Evolutionary conservation across 495 filamentous ascomycete species (phyloP), one percentile per base, ranked within the genome.

Genomic region (Lasiosphaeris hirsuta): DNA sequence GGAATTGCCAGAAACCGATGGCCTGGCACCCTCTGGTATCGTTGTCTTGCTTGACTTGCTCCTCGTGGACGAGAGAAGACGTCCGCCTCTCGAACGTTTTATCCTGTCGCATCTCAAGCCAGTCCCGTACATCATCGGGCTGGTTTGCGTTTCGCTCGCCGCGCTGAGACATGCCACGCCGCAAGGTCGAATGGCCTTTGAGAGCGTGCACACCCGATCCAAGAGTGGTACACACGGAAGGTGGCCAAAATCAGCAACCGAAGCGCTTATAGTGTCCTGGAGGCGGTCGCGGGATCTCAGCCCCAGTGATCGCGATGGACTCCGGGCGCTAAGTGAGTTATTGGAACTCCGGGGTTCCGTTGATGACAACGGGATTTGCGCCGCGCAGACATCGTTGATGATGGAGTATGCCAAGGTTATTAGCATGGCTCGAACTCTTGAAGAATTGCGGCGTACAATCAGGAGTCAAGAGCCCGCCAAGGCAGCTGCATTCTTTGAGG

Each of bases 231-330:
- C 4, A 5, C 1, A 11, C n/a, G 40, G 15, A 0, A 36, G 36
- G 35, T 61, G 59, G 59, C 19, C 49, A 15, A 19, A 35, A 11
- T 13, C 10, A 7, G 59, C 59, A 11, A 57, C 41, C 1, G 47
- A 57, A 34, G 54, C 44, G 10, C 49, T 61, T 14, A 48, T 41
- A 13, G 38, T 49, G 7, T 48, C 54, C 23, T 61, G 59, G 59
- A 48, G 50, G n/a, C 53, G 15, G 33, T 61, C 54, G 14, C 10
- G 19, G 11, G 48, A 39, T 1, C 49, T 61, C n/a, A 57, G n/a
- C 39, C 3, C 2, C 4, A 51, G 41, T 18, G 59, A 61, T 36
- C 59, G 54, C 14, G 54, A 61, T 9, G 48, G 30, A 0, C 34
- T 61, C 15, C 39, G 36, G 11, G 35, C 40, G 3, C 19, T 61